Evolutionary conservation across 371 early-diverging fungal genomes (phyloP).

Genomic region (Syncephalastrum monosporum): DNA sequence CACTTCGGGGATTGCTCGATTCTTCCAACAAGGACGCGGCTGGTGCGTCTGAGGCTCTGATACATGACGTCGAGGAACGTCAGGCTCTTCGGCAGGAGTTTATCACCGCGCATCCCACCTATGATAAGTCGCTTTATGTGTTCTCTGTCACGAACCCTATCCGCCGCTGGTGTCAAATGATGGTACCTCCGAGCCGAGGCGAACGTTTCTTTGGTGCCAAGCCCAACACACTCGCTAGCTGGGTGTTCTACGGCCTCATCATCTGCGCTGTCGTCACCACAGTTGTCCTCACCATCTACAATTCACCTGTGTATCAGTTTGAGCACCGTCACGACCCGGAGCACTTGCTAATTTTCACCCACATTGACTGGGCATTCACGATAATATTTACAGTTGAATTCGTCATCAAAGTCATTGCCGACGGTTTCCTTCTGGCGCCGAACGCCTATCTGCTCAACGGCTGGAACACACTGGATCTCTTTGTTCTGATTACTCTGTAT

Average conservation of each 20-base stretch:
- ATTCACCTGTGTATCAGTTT: conserved; percentile 57
- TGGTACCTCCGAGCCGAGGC: conserved; percentile 56
- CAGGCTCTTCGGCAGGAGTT: conserved; percentile 55
- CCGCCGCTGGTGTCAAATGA: conserved; percentile 55
- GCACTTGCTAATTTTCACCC: conserved; percentile 14
- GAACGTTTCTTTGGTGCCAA: conserved; percentile 52
- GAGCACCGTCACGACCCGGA: conserved; percentile 35
- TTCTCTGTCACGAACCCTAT: conserved; percentile 52
- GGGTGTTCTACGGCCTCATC: conserved; percentile 47
- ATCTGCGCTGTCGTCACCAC: conserved; percentile 48
- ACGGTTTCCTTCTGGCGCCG: conserved; percentile 67
- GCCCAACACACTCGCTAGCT: conserved; percentile 37
- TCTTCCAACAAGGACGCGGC: conserved; percentile 27
- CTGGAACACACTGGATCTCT: conserved; percentile 69
- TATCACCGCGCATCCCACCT: conserved; percentile 59
- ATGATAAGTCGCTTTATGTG: conserved; percentile 60
- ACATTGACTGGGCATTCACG: conserved; percentile 53
- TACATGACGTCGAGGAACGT: conserved; percentile 43
- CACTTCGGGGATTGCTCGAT: conserved; percentile 27
- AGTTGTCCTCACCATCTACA: conserved; percentile 54
- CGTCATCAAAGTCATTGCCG: conserved; percentile 61
- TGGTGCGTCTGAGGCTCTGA: conserved; percentile 23
- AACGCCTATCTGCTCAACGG: conserved; percentile 63
- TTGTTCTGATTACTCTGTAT: conserved; percentile 60
- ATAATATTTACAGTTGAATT: conserved; percentile 63